Base-by-base conservation (phyloP, 345 rosid species). In the Hibiscus syriacus region DNA sequence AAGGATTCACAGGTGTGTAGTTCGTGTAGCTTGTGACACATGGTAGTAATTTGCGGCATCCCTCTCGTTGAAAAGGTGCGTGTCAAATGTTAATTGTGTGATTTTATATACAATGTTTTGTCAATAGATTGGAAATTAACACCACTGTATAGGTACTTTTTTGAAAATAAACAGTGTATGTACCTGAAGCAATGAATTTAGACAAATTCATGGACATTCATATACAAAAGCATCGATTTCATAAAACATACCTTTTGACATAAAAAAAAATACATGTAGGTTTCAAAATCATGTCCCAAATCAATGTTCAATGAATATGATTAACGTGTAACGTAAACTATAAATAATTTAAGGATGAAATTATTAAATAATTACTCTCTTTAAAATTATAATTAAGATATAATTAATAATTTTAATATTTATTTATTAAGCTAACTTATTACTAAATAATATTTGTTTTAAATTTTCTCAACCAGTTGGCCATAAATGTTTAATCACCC, bases 241-340 rank as follows among this genome's bases (percentile, higher is more conserved):
- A n/a, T 57, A 58, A n/a, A 45, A 69, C 22, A 22, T 39, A 57
- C 14, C n/a, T 62, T 26, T 41, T 2, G 5, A 50, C 30, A 32
- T 34, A 25, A 55, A 3, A n/a, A n/a, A n/a, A n/a, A 54, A 13
- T 16, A 67, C 50, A 38, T 23, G 49, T 34, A 32, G 25, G 41
- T 39, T 32, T 32, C 6, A 13, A 54, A 54, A 67, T 54, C 36
- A 0, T 67, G 70, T 54, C 70, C 36, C 60, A 22, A 55, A 67
- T 67, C 71, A 67, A 67, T 67, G 71, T 67, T 67, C 50, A 52
- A 52, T 23, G 36, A 50, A 53, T 67, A 38, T 16, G 41, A 52
- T 67, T 53, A 52, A 53, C 60, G 61, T 67, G 50, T 16, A 0
- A 22, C 11, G 61, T 16, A 29, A 55, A 43, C 48, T 13, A n/a